Evolutionary conservation across 1,284 basidiomycete species (phyloP).

Genomic region (Microbotryum intermedium): DNA sequence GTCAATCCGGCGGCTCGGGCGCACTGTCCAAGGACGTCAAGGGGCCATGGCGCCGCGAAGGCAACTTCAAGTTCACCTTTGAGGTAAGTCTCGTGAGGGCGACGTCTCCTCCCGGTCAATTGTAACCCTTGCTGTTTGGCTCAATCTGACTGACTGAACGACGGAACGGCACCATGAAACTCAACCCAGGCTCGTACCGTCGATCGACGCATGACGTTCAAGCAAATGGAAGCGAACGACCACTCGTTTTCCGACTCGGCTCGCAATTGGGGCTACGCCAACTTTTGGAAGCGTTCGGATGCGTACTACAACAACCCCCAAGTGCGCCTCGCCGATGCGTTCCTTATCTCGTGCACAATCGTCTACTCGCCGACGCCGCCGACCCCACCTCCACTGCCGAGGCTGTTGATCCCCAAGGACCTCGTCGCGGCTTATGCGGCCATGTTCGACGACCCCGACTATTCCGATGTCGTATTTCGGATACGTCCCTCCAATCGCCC

Average conservation of each 20-base stretch:
- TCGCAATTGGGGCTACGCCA: conserved; percentile 39
- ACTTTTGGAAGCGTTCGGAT: conserved; percentile 30
- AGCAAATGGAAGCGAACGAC: conserved; percentile 40
- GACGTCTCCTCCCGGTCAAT: no score
- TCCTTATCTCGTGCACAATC: conserved; percentile 41
- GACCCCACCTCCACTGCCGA: conserved; percentile 18
- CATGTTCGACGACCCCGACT: conserved; percentile 35
- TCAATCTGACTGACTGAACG: neutral
- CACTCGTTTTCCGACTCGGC: conserved; percentile 39
- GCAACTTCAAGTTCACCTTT: conserved; percentile 35
- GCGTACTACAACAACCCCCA: conserved; percentile 37
- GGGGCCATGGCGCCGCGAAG: conserved; percentile 33
- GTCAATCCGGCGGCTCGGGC: neutral
- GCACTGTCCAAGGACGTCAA: conserved; percentile 13
- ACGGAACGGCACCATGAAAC: neutral
- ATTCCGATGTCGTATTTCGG: conserved; percentile 34
- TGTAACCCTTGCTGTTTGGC: neutral
- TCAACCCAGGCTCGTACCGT: conserved; percentile 15
- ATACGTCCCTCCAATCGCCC: conserved; percentile 25
- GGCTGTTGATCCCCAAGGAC: conserved; percentile 31
- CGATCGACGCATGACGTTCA: conserved; percentile 30
- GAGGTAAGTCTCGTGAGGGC: conserved; percentile 19
- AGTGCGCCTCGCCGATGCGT: conserved; percentile 31
- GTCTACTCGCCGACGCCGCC: conserved; percentile 32
- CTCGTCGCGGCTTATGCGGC: conserved; percentile 33